Evolutionary conservation across 768 basidiomycete genomes (phyloP), one percentile per base, ranked within the genome.

Genomic region (Rhodotorula diobovata): DNA sequence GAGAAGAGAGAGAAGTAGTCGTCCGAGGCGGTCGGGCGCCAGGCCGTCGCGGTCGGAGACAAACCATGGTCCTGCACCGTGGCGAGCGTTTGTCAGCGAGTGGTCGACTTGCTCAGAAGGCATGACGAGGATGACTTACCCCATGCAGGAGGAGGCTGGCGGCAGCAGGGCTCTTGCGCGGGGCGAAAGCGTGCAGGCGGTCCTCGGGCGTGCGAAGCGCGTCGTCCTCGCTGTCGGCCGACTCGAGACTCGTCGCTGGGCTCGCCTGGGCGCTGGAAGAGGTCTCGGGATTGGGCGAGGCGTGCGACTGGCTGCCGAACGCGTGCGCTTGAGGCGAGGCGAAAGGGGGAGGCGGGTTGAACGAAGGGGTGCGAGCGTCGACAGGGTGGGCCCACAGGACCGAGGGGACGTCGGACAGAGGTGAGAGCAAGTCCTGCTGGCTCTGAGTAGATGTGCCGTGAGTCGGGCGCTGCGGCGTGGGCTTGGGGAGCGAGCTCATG

Each of bases 1-100:
- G 64, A 35, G 25, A n/a, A n/a, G n/a, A n/a, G n/a, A n/a, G 70
- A 54, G n/a, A 71, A 53, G 48, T 57, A 66, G 61, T 71, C 70
- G n/a, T 60, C 64, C 20, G 66, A 71, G 4, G 64, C 62, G 35
- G 70, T 14, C 41, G 64, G 54, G 34, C n/a, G 62, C 60, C 62
- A 66, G 16, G 34, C 14, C 54, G 62, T 62, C n/a, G 70, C 64
- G 43, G 21, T 45, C 3, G 54, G 37, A 2, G 54, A 55, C 32
- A 66, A 43, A 41, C 34, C n/a, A 25, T 63, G 63, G 21, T 55
- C 63, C 23, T 53, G 23, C n/a, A 23, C 51, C 23, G 32, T 9
- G 4, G 25, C 4, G 23, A 23, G 18, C 21, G 2, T 25, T 43
- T 12, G 5, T 43, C 8, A 43, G 41, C 41, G 18, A 14, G 14